These are phyloP conservation scores for Erodium texanum DNA, from an alignment of 441 rosid species.

Conservation along the genomic window DNA sequence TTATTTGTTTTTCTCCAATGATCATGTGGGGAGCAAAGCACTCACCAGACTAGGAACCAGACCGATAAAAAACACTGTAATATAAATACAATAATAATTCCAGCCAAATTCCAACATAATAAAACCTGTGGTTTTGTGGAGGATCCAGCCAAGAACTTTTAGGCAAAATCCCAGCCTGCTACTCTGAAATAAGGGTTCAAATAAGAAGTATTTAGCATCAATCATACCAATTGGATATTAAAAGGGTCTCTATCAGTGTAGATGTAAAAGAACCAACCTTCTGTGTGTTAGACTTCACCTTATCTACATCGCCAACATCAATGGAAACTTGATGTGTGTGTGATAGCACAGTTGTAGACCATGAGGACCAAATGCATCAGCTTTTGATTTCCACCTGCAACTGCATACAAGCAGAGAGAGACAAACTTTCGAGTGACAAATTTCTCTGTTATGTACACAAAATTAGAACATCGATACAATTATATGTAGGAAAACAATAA, in stretches of 20 bases:
- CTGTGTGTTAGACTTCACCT: not conserved
- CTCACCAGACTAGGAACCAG: too few species aligned
- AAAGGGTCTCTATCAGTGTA: not conserved
- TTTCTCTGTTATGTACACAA: not conserved
- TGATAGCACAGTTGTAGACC: not conserved
- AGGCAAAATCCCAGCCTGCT: not conserved
- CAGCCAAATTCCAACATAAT: not conserved
- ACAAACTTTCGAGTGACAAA: not conserved
- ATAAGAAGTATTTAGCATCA: not conserved
- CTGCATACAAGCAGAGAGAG: not conserved
- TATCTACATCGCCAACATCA: too few species aligned
- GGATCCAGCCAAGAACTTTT: not conserved
- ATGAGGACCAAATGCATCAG: not conserved
- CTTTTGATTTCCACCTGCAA: not conserved
- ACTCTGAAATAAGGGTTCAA: not conserved
- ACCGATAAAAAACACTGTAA: too few species aligned
- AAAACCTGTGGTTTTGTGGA: not conserved
- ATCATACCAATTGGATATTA: not conserved
- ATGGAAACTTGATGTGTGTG: too few species aligned
- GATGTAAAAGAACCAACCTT: not conserved
- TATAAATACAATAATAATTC: too few species aligned
- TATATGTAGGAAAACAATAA: constrained; percentile 24
- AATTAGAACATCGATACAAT: constrained; percentile 27
- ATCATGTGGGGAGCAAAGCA: too few species aligned
- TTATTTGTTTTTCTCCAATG: too few species aligned